Conservation (phyloP, 1,284 basidiomycete species). For the Apiotrichum laibachii region DNA sequence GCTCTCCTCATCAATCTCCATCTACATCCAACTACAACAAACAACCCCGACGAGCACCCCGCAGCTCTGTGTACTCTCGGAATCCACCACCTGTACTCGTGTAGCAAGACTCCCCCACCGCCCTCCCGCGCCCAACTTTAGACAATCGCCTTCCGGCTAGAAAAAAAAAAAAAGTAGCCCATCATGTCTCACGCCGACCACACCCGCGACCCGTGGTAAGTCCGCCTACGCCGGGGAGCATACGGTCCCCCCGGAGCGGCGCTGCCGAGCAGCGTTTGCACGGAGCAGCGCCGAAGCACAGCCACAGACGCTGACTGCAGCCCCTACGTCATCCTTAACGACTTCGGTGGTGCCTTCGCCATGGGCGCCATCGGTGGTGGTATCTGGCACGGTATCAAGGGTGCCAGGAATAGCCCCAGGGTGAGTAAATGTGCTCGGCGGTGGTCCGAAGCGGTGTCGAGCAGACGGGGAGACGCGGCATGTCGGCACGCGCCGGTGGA, state of each 20-base stretch:
- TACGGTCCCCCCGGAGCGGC: too few species aligned
- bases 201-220: conserved; percentile 85
- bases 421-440: conserved; percentile 57
- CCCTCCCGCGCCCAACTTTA: conserved; percentile 9
- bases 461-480: background rate
- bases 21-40: too few species aligned
- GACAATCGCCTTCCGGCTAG: too few species aligned
- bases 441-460: background rate
- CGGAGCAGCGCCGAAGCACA: too few species aligned
- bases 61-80: too few species aligned
- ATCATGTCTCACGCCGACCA: conserved; percentile 75
- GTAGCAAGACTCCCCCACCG: conserved; percentile 1
- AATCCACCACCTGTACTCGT: background rate
- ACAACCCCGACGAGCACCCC: too few species aligned
- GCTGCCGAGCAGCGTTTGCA: too few species aligned
- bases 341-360: conserved; percentile 89
- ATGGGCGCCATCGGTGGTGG: conserved; percentile 59
- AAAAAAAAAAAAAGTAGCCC: conserved; percentile 2
- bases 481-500: background rate
- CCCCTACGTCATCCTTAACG: conserved; percentile 98
- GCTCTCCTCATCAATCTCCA: too few species aligned
- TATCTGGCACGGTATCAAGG: conserved; percentile 99
- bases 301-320: too few species aligned
- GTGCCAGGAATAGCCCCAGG: conserved; percentile 90
- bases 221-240: too few species aligned